Percentiles rank a stretch among this genome's conserved stretches.
phyloP scores from a whole-genome alignment of 345 rosid genomes.

The Clarkia xantiana region DNA sequence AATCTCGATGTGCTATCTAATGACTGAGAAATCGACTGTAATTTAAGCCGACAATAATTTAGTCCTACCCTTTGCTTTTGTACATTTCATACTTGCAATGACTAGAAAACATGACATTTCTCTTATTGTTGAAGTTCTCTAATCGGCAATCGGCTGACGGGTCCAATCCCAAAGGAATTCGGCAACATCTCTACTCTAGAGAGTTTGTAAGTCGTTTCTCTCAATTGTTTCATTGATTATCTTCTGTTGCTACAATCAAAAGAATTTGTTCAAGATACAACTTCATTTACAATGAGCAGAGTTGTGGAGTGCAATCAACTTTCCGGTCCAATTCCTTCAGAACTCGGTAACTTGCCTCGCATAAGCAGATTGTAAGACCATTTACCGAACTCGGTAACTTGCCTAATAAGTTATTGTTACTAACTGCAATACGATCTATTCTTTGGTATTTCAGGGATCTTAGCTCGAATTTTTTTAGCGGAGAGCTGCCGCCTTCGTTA shows the following conservation, averaged over 20 bases:
- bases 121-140: conserved; percentile 1
- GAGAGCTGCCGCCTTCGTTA: conserved; percentile 11
- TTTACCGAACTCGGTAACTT: neutral
- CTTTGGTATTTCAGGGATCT: conserved; percentile 8
- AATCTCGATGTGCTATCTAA: too few relatives aligned
- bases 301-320: conserved; percentile 7
- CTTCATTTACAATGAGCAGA: neutral
- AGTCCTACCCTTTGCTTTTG: too few relatives aligned
- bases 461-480: conserved; percentile 13
- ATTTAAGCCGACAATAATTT: too few relatives aligned
- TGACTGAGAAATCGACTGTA: too few relatives aligned
- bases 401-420: neutral
- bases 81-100: too few relatives aligned
- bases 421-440: too few relatives aligned
- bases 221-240: neutral
- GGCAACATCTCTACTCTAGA: conserved; percentile 7
- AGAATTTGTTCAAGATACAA: too few relatives aligned
- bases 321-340: conserved; percentile 3
- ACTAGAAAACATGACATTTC: too few relatives aligned
- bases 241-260: too few relatives aligned
- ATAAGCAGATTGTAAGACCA: neutral
- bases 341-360: neutral
- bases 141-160: conserved; percentile 2
- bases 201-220: conserved; percentile 6
- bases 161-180: conserved; percentile 7